Percentiles rank a stretch among this genome's conserved stretches.
Conservation (phyloP, 805 yeast genomes). For the Nakazawaea ishiwadae region DNA sequence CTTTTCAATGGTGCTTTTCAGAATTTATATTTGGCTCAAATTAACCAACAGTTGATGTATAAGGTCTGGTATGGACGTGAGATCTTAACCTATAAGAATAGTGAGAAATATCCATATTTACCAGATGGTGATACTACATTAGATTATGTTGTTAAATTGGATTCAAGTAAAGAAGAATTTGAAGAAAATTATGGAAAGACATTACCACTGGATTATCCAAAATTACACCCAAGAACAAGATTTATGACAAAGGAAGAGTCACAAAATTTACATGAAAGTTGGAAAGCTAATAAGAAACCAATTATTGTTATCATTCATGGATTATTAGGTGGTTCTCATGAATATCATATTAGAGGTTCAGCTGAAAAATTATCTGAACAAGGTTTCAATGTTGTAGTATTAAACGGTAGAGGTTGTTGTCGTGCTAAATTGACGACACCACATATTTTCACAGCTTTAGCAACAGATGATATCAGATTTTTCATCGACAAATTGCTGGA, state of each 20-base stretch:
- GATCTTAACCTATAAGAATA: constrained; percentile 34
- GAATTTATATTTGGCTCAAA: constrained; percentile 42
- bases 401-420: constrained; percentile 76
- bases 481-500: constrained; percentile 44
- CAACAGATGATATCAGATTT: constrained; percentile 66
- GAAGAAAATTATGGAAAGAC: constrained; percentile 31
- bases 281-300: constrained; percentile 41
- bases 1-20: constrained; percentile 45
- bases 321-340: constrained; percentile 77
- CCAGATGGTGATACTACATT: constrained; percentile 38
- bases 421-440: constrained; percentile 69
- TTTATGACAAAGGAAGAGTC: constrained; percentile 47
- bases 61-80: constrained; percentile 42
- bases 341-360: constrained; percentile 61
- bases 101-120: constrained; percentile 18
- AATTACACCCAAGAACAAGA: constrained; percentile 66
- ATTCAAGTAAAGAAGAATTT: constrained; percentile 19
- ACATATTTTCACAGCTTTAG: constrained; percentile 58
- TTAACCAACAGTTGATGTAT: constrained; percentile 36
- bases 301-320: constrained; percentile 65
- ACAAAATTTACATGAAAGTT: constrained; percentile 23
- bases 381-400: constrained; percentile 49
- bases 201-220: constrained; percentile 49
- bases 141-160: constrained; percentile 38
- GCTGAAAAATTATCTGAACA: constrained; percentile 34